These are phyloP conservation scores for Botryotinia convoluta DNA, from an alignment of 2,329 filamentous ascomycete species.

Conservation along the genomic window DNA sequence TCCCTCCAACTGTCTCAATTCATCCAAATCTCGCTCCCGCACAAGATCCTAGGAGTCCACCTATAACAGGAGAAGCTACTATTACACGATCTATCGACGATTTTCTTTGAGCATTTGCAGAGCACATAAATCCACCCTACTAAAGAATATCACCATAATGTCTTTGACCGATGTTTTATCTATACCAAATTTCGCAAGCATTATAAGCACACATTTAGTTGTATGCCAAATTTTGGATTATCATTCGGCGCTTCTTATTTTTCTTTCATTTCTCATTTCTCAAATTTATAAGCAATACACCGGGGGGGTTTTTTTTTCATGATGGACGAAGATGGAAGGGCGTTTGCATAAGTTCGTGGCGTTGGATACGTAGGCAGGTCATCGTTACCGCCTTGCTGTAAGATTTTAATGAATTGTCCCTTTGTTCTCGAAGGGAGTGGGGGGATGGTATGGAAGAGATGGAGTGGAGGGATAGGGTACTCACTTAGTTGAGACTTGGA, in stretches of 20 bases:
- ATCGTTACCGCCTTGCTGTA: conserved; percentile 20
- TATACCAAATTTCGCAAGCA: conserved; percentile 21
- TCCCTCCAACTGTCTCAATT: conserved; percentile 43
- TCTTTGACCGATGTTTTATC: conserved; percentile 17
- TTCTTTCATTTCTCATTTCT: neutral
- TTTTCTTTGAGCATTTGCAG: conserved; percentile 53
- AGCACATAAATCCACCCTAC: conserved; percentile 15
- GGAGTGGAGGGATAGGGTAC: conserved; percentile 6
- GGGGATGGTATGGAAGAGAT: neutral
- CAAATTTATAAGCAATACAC: conserved; percentile 19
- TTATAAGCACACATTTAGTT: conserved; percentile 18
- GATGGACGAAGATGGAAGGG: conserved; percentile 21
- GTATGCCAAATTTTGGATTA: conserved; percentile 19
- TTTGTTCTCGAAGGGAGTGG: conserved; percentile 6
- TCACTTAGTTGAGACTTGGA: conserved; percentile 10
- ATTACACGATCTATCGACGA: conserved; percentile 79
- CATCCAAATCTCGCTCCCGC: conserved; percentile 30
- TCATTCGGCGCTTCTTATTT: conserved; percentile 13
- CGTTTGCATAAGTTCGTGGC: conserved; percentile 22
- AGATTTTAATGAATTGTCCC: conserved; percentile 22
- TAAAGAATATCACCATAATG: conserved; percentile 17
- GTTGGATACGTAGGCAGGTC: conserved; percentile 22
- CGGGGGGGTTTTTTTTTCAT: conserved; percentile 1
- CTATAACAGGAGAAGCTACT: conserved; percentile 69
- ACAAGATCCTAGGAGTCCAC: conserved; percentile 71